Conservation (phyloP, 208 protist species). For the Acanthamoeba rhysodes region DNA sequence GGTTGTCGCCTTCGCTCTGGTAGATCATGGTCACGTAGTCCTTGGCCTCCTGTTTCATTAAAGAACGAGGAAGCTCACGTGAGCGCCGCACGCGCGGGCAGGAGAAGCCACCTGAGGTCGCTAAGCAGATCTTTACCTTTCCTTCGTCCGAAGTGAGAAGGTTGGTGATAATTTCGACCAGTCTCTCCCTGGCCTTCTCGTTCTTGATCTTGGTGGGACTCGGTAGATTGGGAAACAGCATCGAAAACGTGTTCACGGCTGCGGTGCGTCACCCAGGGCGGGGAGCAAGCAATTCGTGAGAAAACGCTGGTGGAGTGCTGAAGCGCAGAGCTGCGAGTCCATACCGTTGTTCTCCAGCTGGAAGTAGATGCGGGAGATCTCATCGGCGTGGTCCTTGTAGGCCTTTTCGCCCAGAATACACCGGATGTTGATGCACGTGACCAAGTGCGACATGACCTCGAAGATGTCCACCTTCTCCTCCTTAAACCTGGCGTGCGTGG, state of each 20-base stretch:
- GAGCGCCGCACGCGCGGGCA: background rate
- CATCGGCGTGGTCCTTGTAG: background rate
- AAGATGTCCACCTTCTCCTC: conserved; percentile 10
- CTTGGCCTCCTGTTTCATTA: background rate
- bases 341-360: background rate
- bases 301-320: too few species aligned
- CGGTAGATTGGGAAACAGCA: background rate
- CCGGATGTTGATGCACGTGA: conserved; percentile 14
- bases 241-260: background rate
- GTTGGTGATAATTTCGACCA: background rate
- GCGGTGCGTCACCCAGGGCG: background rate
- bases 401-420: background rate
- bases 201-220: background rate
- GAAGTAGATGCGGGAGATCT: conserved; percentile 10
- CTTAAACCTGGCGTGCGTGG: background rate
- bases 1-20: background rate
- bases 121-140: background rate
- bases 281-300: too few species aligned
- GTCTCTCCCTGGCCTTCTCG: background rate
- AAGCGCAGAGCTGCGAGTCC: too few species aligned
- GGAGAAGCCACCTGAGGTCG: background rate
- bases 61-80: background rate
- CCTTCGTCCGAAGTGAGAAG: background rate
- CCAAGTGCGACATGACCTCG: background rate
- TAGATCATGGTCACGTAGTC: conserved; percentile 23